These are phyloP conservation scores for Dioscorea zingiberensis DNA, from an alignment of 106 monocot species.

Conservation along the genomic window DNA sequence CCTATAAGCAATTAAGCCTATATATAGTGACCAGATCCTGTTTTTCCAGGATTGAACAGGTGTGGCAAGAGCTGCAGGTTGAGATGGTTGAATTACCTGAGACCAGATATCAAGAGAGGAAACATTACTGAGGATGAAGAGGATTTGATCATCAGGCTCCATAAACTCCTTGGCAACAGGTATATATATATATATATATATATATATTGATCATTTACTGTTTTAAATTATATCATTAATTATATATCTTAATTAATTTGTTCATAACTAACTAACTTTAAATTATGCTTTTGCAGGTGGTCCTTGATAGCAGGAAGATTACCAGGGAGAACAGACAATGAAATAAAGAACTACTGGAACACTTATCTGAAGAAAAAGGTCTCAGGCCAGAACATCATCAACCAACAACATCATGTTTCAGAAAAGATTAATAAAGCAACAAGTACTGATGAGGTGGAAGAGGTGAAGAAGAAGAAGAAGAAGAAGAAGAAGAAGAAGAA, in stretches of 20 bases:
- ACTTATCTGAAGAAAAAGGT: slow-evolving; percentile 41
- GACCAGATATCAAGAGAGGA: slow-evolving; percentile 50
- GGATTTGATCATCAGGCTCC: slow-evolving; percentile 39
- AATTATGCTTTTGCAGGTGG: slow-evolving; percentile 32
- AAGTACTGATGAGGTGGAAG: not conserved
- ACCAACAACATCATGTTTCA: not conserved
- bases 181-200: too few relatives aligned
- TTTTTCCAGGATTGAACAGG: slow-evolving; percentile 35
- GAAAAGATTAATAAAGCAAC: not conserved
- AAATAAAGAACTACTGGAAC: slow-evolving; percentile 64
- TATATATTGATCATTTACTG: too few relatives aligned
- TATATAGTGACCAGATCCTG: not conserved
- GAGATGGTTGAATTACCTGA: slow-evolving; percentile 44
- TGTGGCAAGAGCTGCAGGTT: slow-evolving; percentile 50
- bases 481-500: not conserved
- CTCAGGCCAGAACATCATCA: not conserved
- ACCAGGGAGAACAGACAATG: slow-evolving; percentile 61
- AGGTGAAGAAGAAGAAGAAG: not conserved
- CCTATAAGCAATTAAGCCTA: not conserved
- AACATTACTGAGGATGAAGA: slow-evolving; percentile 46
- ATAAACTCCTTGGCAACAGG: slow-evolving; percentile 52
- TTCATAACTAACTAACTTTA: not conserved
- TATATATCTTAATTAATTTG: not conserved
- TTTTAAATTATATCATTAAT: not conserved
- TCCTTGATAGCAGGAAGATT: slow-evolving; percentile 64